Evolutionary conservation across 352 stramenopile genomes (phyloP).

Genomic region (Bremia lactucae): DNA sequence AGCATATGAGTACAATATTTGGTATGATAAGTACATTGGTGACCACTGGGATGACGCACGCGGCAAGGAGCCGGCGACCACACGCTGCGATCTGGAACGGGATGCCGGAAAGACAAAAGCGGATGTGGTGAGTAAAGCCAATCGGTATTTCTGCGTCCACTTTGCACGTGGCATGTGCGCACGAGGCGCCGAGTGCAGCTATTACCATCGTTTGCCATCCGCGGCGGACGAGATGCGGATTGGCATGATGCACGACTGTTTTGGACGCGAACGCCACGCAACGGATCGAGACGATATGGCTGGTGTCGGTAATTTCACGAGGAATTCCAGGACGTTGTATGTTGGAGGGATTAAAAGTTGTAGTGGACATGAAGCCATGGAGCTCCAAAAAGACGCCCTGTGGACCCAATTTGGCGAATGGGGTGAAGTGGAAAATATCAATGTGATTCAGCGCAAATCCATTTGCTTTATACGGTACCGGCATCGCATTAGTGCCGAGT

Average conservation of each 20-base stretch:
- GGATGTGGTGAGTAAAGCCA: constrained; percentile 76
- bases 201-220: constrained; percentile 84
- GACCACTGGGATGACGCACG: constrained; percentile 84
- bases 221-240: constrained; percentile 61
- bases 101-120: constrained; percentile 89
- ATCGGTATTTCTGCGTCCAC: constrained; percentile 87
- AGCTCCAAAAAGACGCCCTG: constrained; percentile 55
- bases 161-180: constrained; percentile 89
- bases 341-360: constrained; percentile 74
- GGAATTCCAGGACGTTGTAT: constrained; percentile 87
- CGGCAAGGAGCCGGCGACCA: constrained; percentile 77
- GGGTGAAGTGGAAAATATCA: constrained; percentile 90
- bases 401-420: constrained; percentile 88
- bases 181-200: constrained; percentile 82
- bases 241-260: constrained; percentile 89
- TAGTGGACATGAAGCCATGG: constrained; percentile 29
- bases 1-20: constrained; percentile 93
- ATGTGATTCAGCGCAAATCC: constrained; percentile 86
- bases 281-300: constrained; percentile 90
- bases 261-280: constrained; percentile 85
- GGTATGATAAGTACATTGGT: constrained; percentile 90
- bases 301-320: constrained; percentile 86
- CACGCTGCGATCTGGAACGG: constrained; percentile 71
- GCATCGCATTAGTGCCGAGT: constrained; percentile 69
- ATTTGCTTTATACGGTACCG: constrained; percentile 87